Evolutionary conservation across 768 basidiomycete genomes (phyloP).

Genomic region (Trametes villosa): DNA sequence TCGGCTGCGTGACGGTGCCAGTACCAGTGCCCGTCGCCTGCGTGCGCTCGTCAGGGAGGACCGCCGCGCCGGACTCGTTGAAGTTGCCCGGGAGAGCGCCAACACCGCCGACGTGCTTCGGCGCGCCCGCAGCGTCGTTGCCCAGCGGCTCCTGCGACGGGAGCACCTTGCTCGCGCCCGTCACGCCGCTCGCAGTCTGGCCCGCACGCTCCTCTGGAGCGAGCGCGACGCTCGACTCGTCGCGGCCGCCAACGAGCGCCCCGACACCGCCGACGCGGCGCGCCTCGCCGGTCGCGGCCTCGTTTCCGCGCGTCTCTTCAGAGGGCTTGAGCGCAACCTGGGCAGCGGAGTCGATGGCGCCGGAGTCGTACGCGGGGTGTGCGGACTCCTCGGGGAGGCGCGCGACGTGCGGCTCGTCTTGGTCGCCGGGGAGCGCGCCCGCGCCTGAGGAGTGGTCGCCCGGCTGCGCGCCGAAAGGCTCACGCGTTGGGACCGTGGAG

Average conservation of each 20-base stretch:
- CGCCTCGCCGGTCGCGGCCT: slow-evolving; percentile 38
- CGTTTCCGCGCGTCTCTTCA: slow-evolving; percentile 31
- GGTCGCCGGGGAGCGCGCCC: slow-evolving; percentile 29
- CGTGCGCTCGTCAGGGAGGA: slow-evolving; percentile 48
- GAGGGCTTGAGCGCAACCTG: slow-evolving; percentile 31
- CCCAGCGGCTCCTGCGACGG: slow-evolving; percentile 7
- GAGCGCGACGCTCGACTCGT: slow-evolving; percentile 51
- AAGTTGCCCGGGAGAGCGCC: slow-evolving; percentile 51
- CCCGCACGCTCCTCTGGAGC: slow-evolving; percentile 46
- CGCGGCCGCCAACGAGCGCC: slow-evolving; percentile 48
- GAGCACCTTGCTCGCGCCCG: neutral
- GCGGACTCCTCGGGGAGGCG: slow-evolving; percentile 28
- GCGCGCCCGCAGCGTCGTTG: slow-evolving; percentile 6
- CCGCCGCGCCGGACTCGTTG: slow-evolving; percentile 50
- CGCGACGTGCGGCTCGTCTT: slow-evolving; percentile 27
- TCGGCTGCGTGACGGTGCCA: slow-evolving; percentile 1
- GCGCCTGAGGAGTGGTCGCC: slow-evolving; percentile 26
- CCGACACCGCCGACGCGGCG: slow-evolving; percentile 45
- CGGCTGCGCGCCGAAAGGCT: slow-evolving; percentile 20
- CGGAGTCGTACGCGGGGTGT: slow-evolving; percentile 17
- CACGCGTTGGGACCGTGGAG: slow-evolving; percentile 24
- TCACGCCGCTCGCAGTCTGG: neutral
- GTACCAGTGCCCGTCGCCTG: slow-evolving; percentile 4
- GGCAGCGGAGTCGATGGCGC: slow-evolving; percentile 3
- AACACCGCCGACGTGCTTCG: slow-evolving; percentile 39